Base-by-base conservation (phyloP, 192 early-diverging fungal species). In the Dissophora globulifera region DNA sequence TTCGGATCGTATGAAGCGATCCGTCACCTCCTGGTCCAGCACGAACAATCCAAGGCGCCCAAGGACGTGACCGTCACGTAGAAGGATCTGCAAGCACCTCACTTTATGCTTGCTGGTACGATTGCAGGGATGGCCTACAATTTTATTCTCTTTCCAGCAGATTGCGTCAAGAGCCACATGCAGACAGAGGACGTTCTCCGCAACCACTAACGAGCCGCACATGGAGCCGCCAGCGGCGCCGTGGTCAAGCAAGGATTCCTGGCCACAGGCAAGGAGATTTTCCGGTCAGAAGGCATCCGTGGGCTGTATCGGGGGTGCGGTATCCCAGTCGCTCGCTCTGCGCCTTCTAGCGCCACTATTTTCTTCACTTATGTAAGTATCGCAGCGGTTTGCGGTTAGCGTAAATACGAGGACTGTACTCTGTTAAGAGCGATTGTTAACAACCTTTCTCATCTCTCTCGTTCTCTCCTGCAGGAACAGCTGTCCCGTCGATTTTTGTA, bases 251-350 rank as follows among this genome's bases (percentile, higher is more conserved):
- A 71, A 17, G 83, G 87, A 0, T 94, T 94, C 72, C 27, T 79
- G 22, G 68, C 85, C 49, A 91, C 92, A 13, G 87, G 86, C 19
- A 70, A 78, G 31, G 83, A 90, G 11, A 75, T 98, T 22, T 98
- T 93, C 72, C 62, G 78, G 12, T 83, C 83, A 2, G 89, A 93
- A 51, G 96, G 97, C 31, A 81, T 95, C 45, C 78, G 78, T 3
- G 95, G 92, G 2, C 91, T 99, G 69, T 99, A 97, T 81, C 87
- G 93, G 15, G 97, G 97, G 0, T 95, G 91, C 61, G 95, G 95
- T 17, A 97, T 99, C 58, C 98, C 96, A 15, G 84, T 96, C 30
- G 80, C 89, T 33, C 86, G 96, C 31, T 91, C 90, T 30, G 95
- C 94, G 48, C 97, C 97, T 3, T 90, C 96, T n/a, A 95, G 90